phyloP scores from a whole-genome alignment of 108 stramenopile species.

The Nitzschia sp. region DNA sequence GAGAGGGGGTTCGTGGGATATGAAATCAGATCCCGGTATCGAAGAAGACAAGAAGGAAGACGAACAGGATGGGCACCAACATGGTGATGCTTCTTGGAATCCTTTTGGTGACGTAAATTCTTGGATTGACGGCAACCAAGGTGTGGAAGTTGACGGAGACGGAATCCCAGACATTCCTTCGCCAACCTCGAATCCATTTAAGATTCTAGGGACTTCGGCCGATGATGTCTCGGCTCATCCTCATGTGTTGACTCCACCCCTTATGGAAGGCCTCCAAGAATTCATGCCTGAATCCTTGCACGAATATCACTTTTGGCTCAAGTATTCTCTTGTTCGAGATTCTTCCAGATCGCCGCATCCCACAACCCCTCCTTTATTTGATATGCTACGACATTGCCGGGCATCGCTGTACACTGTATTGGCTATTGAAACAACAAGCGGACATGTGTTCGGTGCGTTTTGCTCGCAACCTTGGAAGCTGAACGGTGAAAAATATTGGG shows the following conservation, averaged over 20 bases:
- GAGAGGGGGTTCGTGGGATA: constrained; percentile 43
- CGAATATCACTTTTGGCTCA: constrained; percentile 70
- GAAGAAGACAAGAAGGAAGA: constrained; percentile 68
- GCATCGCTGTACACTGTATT: constrained; percentile 62
- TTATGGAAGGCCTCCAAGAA: constrained; percentile 61
- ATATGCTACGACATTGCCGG: constrained; percentile 56
- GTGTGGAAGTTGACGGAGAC: constrained; percentile 50
- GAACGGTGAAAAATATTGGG: constrained; percentile 39
- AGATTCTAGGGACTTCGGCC: constrained; percentile 66
- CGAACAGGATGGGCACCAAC: constrained; percentile 36
- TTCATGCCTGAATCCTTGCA: constrained; percentile 64
- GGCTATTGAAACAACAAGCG: constrained; percentile 78
- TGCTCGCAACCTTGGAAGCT: constrained; percentile 65
- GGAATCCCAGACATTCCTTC: constrained; percentile 45
- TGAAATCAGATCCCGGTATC: constrained; percentile 13
- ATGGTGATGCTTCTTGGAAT: background rate
- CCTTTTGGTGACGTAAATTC: constrained; percentile 28
- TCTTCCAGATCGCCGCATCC: constrained; percentile 17
- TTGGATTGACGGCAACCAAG: constrained; percentile 35
- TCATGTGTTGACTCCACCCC: constrained; percentile 68
- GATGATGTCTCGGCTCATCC: constrained; percentile 59
- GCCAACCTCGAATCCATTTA: constrained; percentile 46
- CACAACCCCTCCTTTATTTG: constrained; percentile 39
- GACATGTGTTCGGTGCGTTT: constrained; percentile 78
- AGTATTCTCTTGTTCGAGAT: constrained; percentile 68